Evolutionary conservation across 345 rosid species (phyloP), one percentile per base, ranked within the genome.

Genomic region (Firmiana major): DNA sequence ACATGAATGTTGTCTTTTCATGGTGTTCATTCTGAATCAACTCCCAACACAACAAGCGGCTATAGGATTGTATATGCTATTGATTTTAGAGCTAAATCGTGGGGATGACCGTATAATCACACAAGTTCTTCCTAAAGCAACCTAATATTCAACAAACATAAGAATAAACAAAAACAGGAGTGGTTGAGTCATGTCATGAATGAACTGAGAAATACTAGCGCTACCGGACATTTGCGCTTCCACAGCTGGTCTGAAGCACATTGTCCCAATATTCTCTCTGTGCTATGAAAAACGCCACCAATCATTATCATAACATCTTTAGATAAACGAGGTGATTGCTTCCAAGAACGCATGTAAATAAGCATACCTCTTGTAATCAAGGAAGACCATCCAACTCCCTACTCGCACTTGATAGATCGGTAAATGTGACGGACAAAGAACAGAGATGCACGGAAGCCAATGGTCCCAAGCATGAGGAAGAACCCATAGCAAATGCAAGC

Each of bases 401-500:
- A 78, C 53, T 81, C 84, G 22, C 90, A 86, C 84, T 86, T 88
- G 81, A 86, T 88, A 7, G 89, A 88, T 43, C 81, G 78, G 71
- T 88, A 84, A 64, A 88, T 88, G 81, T 86, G 89, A 38, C 89
- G 86, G 22, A 88, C 87, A 78, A 86, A 84, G 42, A 86, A 75
- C 71, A 88, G 57, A 7, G 89, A 78, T 28, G 90, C 87, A 21
- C 83, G 80, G 81, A 88, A 88, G 40, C 89, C 87, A 7, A 84
- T 74, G 1, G 84, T 71, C 64, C 90, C 87, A 26, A 87, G 87
- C 90, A 87, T 84, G 40, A 87, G 86, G 72, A 88, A 83, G 81
- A 88, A 84, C 12, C 86, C 86, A 49, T 88, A 88, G 81, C 90
- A 88, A 57, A 85, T 79, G 79, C 87, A 87, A 9, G 88, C 89